Evolutionary conservation across 768 basidiomycete genomes (phyloP), one percentile per base, ranked within the genome.

Genomic region (Gymnopilus dilepis): DNA sequence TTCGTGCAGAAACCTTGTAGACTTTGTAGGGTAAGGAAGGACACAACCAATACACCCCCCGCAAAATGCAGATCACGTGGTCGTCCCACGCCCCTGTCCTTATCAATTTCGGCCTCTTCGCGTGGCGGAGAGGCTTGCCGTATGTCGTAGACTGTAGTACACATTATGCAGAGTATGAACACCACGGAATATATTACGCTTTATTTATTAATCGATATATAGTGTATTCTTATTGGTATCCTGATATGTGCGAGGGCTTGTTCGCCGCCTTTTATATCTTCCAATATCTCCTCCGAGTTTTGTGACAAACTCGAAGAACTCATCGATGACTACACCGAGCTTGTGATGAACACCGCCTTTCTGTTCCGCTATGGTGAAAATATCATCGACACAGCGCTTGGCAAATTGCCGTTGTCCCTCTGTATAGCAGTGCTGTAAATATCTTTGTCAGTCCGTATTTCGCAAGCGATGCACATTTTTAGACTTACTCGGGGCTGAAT

Each of bases 1-100:
- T 3, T 42, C 15, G 50, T 31, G 5, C 26, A 31, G 13, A 59
- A 11, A 2, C 52, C 60, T 56, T 37, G 42, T 22, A 38, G 17
- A 15, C 53, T 37, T 21, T 60, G 54, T 8, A 65, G n/a, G 33
- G 50, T 62, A 9, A 58, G 57, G 21, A 64, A 24, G 9, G 60
- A 26, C 26, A 56, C 53, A 4, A 61, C 30, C n/a, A n/a, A n/a
- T 41, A 41, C 15, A 15, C 40, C 6, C 40, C 40, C 40, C 40
- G 15, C 40, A 41, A 41, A 41, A 41, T 15, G 40, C 40, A 41
- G 6, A 41, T 15, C 40, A 41, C 40, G 40, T 41, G 40, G 8
- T 9, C 8, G n/a, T 41, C 40, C n/a, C 40, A 41, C 15, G 40
- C 15, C 40, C 40, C 40, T 41, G 15, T 41, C 6, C 15, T 15